Conservation (phyloP, 106 monocot species). For the Dioscorea zingiberensis region DNA sequence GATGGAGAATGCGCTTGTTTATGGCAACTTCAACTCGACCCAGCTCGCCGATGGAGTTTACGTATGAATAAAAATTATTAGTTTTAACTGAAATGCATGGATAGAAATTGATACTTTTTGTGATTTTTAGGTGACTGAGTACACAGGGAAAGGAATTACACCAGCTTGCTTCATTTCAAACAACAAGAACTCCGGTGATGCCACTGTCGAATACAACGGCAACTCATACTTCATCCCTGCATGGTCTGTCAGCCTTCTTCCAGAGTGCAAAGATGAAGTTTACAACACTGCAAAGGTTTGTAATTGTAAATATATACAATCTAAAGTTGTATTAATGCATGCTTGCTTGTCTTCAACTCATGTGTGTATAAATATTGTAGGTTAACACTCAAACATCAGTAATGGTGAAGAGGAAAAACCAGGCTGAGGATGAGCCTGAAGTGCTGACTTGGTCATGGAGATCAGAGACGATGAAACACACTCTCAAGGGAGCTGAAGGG, state of each 20-base stretch:
- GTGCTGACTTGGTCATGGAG: slow-evolving; percentile 24
- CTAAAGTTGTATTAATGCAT: neutral
- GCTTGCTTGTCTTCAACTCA: too few relatives aligned
- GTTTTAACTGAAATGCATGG: neutral
- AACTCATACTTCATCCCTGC: slow-evolving; percentile 44
- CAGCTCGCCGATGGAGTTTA: slow-evolving; percentile 14
- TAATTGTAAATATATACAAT: neutral
- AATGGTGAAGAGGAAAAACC: slow-evolving; percentile 2
- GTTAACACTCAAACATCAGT: slow-evolving; percentile 18
- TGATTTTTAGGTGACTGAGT: slow-evolving; percentile 47
- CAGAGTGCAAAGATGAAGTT: slow-evolving; percentile 53
- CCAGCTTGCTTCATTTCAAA: slow-evolving; percentile 66
- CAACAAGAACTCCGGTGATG: slow-evolving; percentile 20
- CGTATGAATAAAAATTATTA: slow-evolving; percentile 12
- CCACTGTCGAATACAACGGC: slow-evolving; percentile 26
- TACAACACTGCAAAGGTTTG: slow-evolving; percentile 78
- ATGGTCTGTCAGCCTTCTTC: slow-evolving; percentile 71
- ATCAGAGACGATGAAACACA: slow-evolving; percentile 4
- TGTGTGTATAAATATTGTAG: slow-evolving; percentile 2
- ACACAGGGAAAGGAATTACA: slow-evolving; percentile 10
- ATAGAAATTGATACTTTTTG: neutral
- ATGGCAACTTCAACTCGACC: slow-evolving; percentile 30
- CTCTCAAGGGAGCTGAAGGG: neutral
- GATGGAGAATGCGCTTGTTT: slow-evolving; percentile 35
- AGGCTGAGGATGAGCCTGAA: slow-evolving; percentile 11